Percentiles rank a stretch among this genome's conserved stretches.
Evolutionary conservation across 2,329 filamentous ascomycete genomes (phyloP).

Genomic region (Pleomassaria siparia): DNA sequence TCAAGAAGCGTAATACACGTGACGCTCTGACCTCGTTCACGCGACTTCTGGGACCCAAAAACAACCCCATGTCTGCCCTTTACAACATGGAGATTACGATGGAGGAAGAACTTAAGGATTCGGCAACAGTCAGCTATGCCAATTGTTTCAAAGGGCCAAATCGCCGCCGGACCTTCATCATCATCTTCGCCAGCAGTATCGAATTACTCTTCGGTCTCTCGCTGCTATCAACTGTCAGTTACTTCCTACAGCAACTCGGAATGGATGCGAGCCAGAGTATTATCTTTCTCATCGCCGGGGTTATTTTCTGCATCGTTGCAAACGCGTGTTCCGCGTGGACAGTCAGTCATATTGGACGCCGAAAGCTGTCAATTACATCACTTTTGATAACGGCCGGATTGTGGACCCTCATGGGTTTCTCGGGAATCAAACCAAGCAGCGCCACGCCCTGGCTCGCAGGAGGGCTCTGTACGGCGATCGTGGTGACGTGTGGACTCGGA

Average conservation of each 20-base stretch:
- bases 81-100: conserved; percentile 46
- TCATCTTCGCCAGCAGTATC: conserved; percentile 47
- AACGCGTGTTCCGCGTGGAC: conserved; percentile 17
- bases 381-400: conserved; percentile 10
- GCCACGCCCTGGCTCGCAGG: conserved; percentile 16
- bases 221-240: conserved; percentile 48
- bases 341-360: conserved; percentile 14
- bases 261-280: conserved; percentile 12
- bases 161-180: conserved; percentile 19
- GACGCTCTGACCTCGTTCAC: conserved; percentile 49
- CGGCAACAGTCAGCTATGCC: conserved; percentile 29
- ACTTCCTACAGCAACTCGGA: conserved; percentile 26
- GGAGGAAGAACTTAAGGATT: conserved; percentile 52
- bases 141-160: conserved; percentile 22
- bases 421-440: conserved; percentile 14
- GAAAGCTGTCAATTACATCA: conserved; percentile 10
- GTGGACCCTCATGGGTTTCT: conserved; percentile 18
- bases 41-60: conserved; percentile 47
- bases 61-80: conserved; percentile 30
- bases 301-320: conserved; percentile 12
- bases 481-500: conserved; percentile 16
- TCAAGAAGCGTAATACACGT: conserved; percentile 41
- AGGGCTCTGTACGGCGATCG: conserved; percentile 7
- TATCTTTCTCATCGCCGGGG: conserved; percentile 17
- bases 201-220: conserved; percentile 51